Base-by-base conservation (phyloP, 2,329 filamentous ascomycete genomes). In the Zasmidium citrigriseum region DNA sequence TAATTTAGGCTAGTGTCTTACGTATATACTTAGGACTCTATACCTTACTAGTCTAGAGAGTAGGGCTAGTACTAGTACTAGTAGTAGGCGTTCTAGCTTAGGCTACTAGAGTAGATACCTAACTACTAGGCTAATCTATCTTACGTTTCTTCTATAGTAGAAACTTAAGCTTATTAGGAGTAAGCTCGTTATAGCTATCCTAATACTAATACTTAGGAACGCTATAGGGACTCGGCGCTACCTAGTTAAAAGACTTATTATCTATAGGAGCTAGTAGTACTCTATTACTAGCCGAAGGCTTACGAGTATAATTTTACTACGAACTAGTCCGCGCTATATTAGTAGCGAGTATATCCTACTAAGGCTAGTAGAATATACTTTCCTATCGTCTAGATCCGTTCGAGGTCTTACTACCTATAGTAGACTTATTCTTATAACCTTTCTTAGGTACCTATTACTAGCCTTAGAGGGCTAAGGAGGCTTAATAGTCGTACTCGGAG, bases 131-230 rank as follows among this genome's bases (percentile, higher is more conserved):
- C 22, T 69, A 67, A 38, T 75, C 76, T 29, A 76, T 70, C 75
- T 83, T 85, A 53, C 79, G 77, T 66, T 79, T 83, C 75, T 86
- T 87, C 56, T 77, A 76, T 2, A 80, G 77, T 18, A 84, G 85
- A 22, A 87, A 72, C 48, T 84, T 82, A 47, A 88, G 76, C 62
- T 85, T 82, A 51, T 83, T 81, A 11, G 80, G 78, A 3, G 80
- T 83, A 50, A 86, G 77, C 51, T 79, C 76, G 20, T 78, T 79
- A 20, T 77, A 75, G 21, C 62, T 61, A 9, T 77, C 77, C 56
- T 84, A 83, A 52, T n/a, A n/a, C n/a, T n/a, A n/a, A n/a, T 82
- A 83, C 60, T 81, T 80, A 9, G 85, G 83, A 57, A 85, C 78
- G 22, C 84, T 83, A 55, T 82, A 78, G 16, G 83, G 83, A 54